Evolutionary conservation across 2,329 filamentous ascomycete species (phyloP).

Genomic region (Raffaelea ambrosiae): DNA sequence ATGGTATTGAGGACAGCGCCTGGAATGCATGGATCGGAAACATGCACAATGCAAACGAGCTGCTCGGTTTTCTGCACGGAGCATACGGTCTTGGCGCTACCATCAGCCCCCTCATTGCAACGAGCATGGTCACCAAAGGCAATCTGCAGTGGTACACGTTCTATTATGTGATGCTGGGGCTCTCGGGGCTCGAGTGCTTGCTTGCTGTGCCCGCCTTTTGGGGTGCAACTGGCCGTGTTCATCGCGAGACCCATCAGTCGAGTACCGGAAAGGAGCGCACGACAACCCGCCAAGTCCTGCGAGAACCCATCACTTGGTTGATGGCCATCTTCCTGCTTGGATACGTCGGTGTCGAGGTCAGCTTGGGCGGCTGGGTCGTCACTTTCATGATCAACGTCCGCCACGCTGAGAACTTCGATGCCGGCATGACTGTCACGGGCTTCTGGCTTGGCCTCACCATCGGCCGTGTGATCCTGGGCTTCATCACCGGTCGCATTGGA

Average conservation of each 20-base stretch:
- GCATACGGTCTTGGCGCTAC: conserved; percentile 66
- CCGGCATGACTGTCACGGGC: conserved; percentile 67
- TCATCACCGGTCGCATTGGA: conserved; percentile 64
- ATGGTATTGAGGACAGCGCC: conserved; percentile 55
- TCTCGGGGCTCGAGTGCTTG: conserved; percentile 46
- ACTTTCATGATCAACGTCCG: conserved; percentile 80
- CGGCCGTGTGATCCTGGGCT: conserved; percentile 64
- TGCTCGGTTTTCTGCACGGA: conserved; percentile 65
- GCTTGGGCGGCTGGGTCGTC: conserved; percentile 60
- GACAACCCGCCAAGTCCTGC: conserved; percentile 37
- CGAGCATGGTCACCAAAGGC: conserved; percentile 59
- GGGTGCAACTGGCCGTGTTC: conserved; percentile 47
- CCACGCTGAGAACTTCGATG: conserved; percentile 57
- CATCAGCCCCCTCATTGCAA: conserved; percentile 61
- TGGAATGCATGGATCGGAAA: conserved; percentile 59
- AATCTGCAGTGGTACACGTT: conserved; percentile 60
- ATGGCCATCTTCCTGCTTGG: conserved; percentile 64
- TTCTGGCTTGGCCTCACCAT: conserved; percentile 80
- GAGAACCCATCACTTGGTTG: conserved; percentile 58
- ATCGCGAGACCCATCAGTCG: conserved; percentile 32
- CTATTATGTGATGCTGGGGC: conserved; percentile 65
- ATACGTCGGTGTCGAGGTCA: conserved; percentile 71
- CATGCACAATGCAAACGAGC: conserved; percentile 64
- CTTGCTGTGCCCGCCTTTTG: conserved; percentile 52
- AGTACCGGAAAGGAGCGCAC: conserved; percentile 28